These are phyloP conservation scores for Wickerhamiella hasegawae DNA, from an alignment of 805 yeast genomes.

Conservation along the genomic window DNA sequence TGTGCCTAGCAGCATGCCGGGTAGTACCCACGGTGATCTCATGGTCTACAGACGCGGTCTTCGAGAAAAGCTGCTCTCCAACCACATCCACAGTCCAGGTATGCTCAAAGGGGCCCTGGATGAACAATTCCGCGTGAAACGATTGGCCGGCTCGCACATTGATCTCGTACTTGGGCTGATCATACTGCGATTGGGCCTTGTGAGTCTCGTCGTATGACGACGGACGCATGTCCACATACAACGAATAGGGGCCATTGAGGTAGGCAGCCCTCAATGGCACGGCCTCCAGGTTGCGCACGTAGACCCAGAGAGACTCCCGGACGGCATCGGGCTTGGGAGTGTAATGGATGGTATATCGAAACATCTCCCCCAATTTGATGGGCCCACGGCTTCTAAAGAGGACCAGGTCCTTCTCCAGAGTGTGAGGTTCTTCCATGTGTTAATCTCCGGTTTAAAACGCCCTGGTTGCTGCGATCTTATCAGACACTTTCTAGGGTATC, in stretches of 20 bases:
- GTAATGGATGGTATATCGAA: slow-evolving; percentile 39
- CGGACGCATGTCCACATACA: slow-evolving; percentile 71
- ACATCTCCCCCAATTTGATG: slow-evolving; percentile 35
- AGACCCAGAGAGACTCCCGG: slow-evolving; percentile 19
- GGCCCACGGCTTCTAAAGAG: slow-evolving; percentile 11
- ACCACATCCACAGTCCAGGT: slow-evolving; percentile 70
- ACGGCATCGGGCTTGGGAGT: slow-evolving; percentile 22
- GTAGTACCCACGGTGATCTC: slow-evolving; percentile 36
- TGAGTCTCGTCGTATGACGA: slow-evolving; percentile 36
- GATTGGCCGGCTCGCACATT: slow-evolving; percentile 59
- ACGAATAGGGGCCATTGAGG: slow-evolving; percentile 73
- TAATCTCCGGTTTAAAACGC: too few relatives aligned
- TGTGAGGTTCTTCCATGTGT: too few relatives aligned
- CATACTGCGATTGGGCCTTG: slow-evolving; percentile 18
- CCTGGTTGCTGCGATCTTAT: too few relatives aligned
- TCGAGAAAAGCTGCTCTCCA: slow-evolving; percentile 63
- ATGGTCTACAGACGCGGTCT: slow-evolving; percentile 51
- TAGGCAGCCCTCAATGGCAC: slow-evolving; percentile 67
- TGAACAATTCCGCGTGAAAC: slow-evolving; percentile 37
- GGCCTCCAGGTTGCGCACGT: slow-evolving; percentile 56
- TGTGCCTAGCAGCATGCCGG: slow-evolving; percentile 10
- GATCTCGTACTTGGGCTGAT: slow-evolving; percentile 27
- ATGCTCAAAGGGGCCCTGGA: slow-evolving; percentile 31
- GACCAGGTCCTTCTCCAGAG: slow-evolving; percentile 3
- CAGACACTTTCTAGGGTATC: too few relatives aligned